phyloP scores from a whole-genome alignment of 2,329 filamentous ascomycete genomes.

The Hypoxylon sp. region DNA sequence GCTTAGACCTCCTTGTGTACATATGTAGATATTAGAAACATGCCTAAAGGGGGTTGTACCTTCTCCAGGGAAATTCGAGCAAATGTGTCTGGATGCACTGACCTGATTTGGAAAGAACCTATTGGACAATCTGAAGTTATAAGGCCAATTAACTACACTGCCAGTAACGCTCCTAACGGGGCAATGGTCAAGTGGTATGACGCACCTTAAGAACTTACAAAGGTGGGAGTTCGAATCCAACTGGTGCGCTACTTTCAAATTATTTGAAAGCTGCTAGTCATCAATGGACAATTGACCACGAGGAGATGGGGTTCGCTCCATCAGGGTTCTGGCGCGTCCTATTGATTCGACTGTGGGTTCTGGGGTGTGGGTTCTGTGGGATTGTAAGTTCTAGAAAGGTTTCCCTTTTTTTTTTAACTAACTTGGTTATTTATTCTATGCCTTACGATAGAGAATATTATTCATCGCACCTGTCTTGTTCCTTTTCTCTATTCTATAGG shows the following conservation, averaged over 20 bases:
- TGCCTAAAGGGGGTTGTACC: too few species aligned
- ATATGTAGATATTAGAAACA: too few species aligned
- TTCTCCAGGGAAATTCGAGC: too few species aligned
- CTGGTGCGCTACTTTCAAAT: background rate
- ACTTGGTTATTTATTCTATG: too few species aligned
- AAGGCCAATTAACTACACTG: background rate
- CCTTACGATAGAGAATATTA: too few species aligned
- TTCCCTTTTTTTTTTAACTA: too few species aligned
- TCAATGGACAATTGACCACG: background rate
- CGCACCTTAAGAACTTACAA: background rate
- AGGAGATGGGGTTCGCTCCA: background rate
- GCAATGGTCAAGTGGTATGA: conserved; percentile 3
- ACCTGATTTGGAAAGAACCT: background rate
- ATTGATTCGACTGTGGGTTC: too few species aligned
- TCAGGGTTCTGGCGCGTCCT: too few species aligned
- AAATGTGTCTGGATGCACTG: background rate
- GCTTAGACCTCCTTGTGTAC: too few species aligned
- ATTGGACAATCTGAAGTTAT: background rate
- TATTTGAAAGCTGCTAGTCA: background rate
- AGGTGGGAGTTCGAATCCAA: background rate
- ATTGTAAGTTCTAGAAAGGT: background rate
- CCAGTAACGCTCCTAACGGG: background rate
- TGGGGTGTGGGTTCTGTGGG: background rate
- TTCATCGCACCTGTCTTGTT: too few species aligned
- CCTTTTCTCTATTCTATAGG: too few species aligned